Conservation (phyloP, 129 eudicot genomes). For the Centrapalus pauciflorus region DNA sequence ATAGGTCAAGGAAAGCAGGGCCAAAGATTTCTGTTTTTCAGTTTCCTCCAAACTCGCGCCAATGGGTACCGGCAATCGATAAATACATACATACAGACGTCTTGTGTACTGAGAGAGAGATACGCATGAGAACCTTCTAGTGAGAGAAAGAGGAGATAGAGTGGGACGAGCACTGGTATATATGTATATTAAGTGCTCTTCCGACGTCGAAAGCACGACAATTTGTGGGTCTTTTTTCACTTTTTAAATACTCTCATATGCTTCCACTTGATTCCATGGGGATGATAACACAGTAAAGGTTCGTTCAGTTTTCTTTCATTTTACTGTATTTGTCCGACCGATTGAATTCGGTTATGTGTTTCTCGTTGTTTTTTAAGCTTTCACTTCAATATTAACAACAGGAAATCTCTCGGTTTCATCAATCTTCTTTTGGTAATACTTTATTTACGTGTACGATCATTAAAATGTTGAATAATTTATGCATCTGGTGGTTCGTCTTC, state of each 20-base stretch:
- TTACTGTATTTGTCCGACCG: background rate
- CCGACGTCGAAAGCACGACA: conserved; percentile 26
- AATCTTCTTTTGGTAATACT: conserved; percentile 1
- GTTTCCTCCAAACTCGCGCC: conserved; percentile 17
- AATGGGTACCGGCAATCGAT: background rate
- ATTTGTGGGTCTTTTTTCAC: background rate
- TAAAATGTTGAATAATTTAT: background rate
- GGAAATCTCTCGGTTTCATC: background rate
- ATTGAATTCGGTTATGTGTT: background rate
- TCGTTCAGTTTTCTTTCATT: background rate
- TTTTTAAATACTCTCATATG: background rate
- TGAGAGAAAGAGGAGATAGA: conserved; percentile 20
- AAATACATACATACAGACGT: background rate
- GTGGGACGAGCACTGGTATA: conserved; percentile 28
- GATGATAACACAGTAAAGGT: conserved; percentile 4
- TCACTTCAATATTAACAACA: background rate
- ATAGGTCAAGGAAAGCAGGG: background rate
- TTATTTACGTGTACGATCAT: background rate
- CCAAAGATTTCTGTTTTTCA: conserved; percentile 13
- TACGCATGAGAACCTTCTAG: conserved; percentile 8
- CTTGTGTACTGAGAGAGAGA: background rate
- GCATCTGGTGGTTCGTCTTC: background rate
- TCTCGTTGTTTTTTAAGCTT: background rate
- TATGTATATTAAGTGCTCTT: conserved; percentile 21
- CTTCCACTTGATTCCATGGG: conserved; percentile 15